phyloP scores from a whole-genome alignment of 2,329 filamentous ascomycete genomes.

The Cladorrhinum sp. region DNA sequence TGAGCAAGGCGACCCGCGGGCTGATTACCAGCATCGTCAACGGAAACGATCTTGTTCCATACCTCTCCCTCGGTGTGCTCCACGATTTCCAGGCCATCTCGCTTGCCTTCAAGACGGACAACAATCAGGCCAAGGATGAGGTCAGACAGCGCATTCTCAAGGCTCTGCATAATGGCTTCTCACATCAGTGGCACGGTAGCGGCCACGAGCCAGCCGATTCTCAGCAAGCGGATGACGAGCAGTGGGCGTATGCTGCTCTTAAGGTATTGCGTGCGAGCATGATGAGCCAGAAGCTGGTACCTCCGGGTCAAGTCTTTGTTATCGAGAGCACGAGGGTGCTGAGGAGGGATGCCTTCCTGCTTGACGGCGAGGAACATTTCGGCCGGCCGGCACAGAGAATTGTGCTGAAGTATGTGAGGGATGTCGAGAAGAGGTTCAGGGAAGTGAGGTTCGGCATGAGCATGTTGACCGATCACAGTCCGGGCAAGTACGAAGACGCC shows the following conservation, averaged over 20 bases:
- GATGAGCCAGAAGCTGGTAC: slow-evolving; percentile 66
- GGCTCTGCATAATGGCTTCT: slow-evolving; percentile 58
- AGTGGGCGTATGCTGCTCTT: slow-evolving; percentile 67
- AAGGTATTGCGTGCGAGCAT: slow-evolving; percentile 65
- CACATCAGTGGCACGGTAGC: slow-evolving; percentile 56
- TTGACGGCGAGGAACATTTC: slow-evolving; percentile 16
- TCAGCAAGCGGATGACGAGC: slow-evolving; percentile 47
- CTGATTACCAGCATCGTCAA: slow-evolving; percentile 74
- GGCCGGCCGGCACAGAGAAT: slow-evolving; percentile 61
- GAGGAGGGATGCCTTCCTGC: slow-evolving; percentile 60
- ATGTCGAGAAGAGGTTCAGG: slow-evolving; percentile 67
- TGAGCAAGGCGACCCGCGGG: slow-evolving; percentile 67
- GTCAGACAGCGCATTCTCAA: slow-evolving; percentile 65
- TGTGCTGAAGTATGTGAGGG: slow-evolving; percentile 66
- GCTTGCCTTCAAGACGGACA: slow-evolving; percentile 69
- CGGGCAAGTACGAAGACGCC: slow-evolving; percentile 68
- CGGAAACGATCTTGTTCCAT: slow-evolving; percentile 70
- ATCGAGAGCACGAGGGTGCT: slow-evolving; percentile 67
- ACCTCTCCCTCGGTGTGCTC: slow-evolving; percentile 68
- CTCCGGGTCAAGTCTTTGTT: slow-evolving; percentile 73
- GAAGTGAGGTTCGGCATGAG: slow-evolving; percentile 69
- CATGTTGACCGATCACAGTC: slow-evolving; percentile 75
- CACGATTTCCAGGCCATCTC: slow-evolving; percentile 73
- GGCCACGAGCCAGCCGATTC: neutral
- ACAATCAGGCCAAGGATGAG: slow-evolving; percentile 63